Base-by-base conservation (phyloP, 257 asterid genomes). In the Solanum chiquidenum region DNA sequence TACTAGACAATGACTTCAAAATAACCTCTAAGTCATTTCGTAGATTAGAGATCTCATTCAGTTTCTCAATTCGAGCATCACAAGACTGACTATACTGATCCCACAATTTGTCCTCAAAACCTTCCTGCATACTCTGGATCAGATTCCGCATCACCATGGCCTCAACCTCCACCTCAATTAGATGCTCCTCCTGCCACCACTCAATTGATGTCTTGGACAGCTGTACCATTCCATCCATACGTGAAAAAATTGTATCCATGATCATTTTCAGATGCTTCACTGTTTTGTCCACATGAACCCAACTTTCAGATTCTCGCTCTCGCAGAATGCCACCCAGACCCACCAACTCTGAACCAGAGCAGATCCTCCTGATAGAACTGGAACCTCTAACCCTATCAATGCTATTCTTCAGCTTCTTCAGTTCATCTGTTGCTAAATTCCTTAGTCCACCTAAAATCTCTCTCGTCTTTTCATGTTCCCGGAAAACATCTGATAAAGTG, bases 341-440 rank as follows among this genome's bases (percentile, higher is more conserved):
- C 49, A 90, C 89, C 91, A 93, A 89, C 90, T 93, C 96, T 31
- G 95, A 86, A 74, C 90, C 92, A 80, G 98, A 95, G 83, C 87
- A 83, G 33, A 74, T 88, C 90, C 91, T 92, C 90, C 89, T 92
- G 58, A 92, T 62, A 4, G 91, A 88, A 83, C 82, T 88, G 88
- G 83, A 90, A 83, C 92, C 92, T 90, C 92, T 87, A 14, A 84
- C 88, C 86, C 38, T 62, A 89, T 87, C 90, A 88, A 94, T 86
- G 83, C 90, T 96, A 77, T 88, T 90, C 90, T 88, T 87, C 88
- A 91, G 93, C 91, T 89, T 94, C 91, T 88, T 85, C n/a, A 92
- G 90, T 91, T 92, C 95, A 89, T 92, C 94, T 71, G 37, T 86
- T 46, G 90, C 92, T 64, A 69, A 89, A 87, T 84, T 89, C 74